Base-by-base conservation (phyloP, 345 rosid genomes). In the Eucalyptus cloeziana region DNA sequence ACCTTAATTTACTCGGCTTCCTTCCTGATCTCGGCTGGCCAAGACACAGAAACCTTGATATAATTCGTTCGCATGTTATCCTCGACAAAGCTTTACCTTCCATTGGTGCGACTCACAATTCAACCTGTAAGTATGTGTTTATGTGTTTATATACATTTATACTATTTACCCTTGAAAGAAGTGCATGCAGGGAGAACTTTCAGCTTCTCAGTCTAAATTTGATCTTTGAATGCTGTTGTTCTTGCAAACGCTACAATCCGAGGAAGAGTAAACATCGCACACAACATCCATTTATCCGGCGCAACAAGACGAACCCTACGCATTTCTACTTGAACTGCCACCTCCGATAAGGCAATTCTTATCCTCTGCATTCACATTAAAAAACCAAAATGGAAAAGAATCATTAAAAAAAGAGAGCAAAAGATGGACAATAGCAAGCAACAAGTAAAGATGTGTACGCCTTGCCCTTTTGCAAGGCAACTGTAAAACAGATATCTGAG, bases 241-340 rank as follows among this genome's bases (percentile, higher is more conserved):
- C 89, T 92, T 69, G 95, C 93, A 90, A 92, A 95, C 69, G 98
- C 98, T 91, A 96, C 96, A 87, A 94, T 96, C 90, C 76, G 90
- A 12, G 99, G 98, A 49, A 97, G 97, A 81, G 92, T 89, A 89
- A 97, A 97, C 87, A 96, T 95, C 19, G 98, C 99, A 91, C 97
- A 93, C 31, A 97, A 79, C 99, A 97, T 96, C 95, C 97, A 96
- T 94, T 97, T 97, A 58, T 98, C 97, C 0, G 99, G 99, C 50
- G 99, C 97, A 88, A 96, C 99, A 2, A 92, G 95, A 13, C 96
- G 96, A 87, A 96, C 98, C 90, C 89, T 94, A 31, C 91, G 93
- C 96, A 96, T 94, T 89, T 95, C 95, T 8, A 97, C 98, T 64
- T 95, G 90, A 64, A 97, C 97, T 5, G 94, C 98, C 47, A 92